Evolutionary conservation across 176 grass and related monocot species (phyloP), one percentile per base, ranked within the genome.

Genomic region (Oryza australiensis): DNA sequence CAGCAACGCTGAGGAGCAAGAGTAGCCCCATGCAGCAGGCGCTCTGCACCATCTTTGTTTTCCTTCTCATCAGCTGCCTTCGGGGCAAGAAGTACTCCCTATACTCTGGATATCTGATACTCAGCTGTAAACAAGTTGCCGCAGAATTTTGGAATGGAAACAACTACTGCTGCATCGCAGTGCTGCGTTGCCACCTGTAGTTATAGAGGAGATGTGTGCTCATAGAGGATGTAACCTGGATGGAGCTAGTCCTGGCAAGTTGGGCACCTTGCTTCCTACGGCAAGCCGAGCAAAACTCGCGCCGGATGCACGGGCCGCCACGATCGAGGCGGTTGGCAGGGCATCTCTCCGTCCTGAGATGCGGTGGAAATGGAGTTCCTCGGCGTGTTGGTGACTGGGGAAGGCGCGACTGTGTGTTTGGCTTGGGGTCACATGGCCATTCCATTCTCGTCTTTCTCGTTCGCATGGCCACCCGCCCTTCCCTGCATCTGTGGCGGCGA

Each of bases 321-420:
- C 20, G 80, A 87, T 78, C 59, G 57, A 65, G 66, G 29, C 16
- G 80, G 24, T 34, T 75, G 51, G 43, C 67, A 73, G 75, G 41
- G 86, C 67, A 77, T 75, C 33, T 60, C 30, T 38, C 41, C 51
- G 32, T 63, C 22, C 27, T 70, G 64, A 69, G 68, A 49, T 15
- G 74, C 28, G 4, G 74, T 24, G 82, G 51, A 55, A 46, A 78
- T 63, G 37, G 37, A 51, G 49, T 40, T 46, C 70, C 64, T 64
- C 65, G 37, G 22, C 35, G 35, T 51, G 83, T 74, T 85, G 37
- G 51, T 8, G 49, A 85, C 82, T 76, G 64, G 82, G 73, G 82
- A 70, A 27, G 82, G 65, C 49, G 48, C 26, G 12, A 27, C 51
- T 28, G 49, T 2, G 16, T 65, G 34, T 37, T 37, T 37, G 35